A percentile compares a stretch with the other conserved stretches of the same genome.
Conservation (phyloP, 2,329 filamentous ascomycete genomes). For the Botrytis galanthina region DNA sequence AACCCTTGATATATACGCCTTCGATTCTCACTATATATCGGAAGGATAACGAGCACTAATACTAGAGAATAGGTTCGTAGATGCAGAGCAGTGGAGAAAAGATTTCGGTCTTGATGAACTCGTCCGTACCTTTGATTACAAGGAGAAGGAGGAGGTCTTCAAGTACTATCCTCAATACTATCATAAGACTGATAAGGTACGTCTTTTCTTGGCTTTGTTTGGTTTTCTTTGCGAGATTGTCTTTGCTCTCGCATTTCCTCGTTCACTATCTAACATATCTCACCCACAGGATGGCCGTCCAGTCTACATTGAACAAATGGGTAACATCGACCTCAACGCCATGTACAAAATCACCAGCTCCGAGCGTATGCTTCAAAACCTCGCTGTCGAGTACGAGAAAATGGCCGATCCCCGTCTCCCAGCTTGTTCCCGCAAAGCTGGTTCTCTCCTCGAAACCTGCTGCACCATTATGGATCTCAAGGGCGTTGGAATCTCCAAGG, state of each 20-base stretch:
- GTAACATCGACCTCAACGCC: constrained; percentile 83
- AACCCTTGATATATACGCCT: constrained; percentile 4
- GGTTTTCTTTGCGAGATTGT: neutral
- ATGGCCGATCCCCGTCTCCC: constrained; percentile 89
- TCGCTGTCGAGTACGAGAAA: constrained; percentile 97
- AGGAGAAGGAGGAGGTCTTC: constrained; percentile 78
- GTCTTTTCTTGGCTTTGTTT: neutral
- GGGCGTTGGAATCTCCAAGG: constrained; percentile 81
- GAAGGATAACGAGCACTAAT: constrained; percentile 22
- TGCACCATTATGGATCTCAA: constrained; percentile 99
- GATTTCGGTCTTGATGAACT: constrained; percentile 81
- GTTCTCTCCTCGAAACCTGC: constrained; percentile 90
- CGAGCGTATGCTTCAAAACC: constrained; percentile 94
- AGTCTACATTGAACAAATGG: constrained; percentile 94
- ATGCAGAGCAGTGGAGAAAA: constrained; percentile 87
- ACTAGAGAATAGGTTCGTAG: constrained; percentile 68
- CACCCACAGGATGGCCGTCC: constrained; percentile 79
- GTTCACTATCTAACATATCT: constrained; percentile 1
- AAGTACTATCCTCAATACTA: constrained; percentile 98
- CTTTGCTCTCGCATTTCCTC: neutral
- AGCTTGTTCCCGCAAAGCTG: constrained; percentile 89
- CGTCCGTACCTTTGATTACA: constrained; percentile 79
- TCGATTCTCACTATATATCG: neutral
- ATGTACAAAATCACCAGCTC: constrained; percentile 91
- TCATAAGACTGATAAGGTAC: constrained; percentile 88